Conservation (phyloP, 495 filamentous ascomycete genomes). For the Penicillium coprophilum region DNA sequence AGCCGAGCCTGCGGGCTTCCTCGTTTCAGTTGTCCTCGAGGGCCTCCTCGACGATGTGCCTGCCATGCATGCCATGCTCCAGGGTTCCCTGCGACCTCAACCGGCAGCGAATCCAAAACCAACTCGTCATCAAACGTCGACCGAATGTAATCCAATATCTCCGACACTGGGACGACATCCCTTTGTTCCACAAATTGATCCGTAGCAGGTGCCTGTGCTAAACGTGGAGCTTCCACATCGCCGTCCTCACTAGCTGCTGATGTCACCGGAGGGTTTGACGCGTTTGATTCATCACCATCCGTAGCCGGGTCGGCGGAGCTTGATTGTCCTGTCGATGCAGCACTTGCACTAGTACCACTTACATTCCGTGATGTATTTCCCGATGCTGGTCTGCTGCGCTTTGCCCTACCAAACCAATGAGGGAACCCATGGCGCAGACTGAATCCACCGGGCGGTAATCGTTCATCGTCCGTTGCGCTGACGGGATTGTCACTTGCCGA, state of each 20-base stretch:
- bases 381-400: constrained; percentile 34
- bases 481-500: constrained; percentile 66
- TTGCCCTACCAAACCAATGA: constrained; percentile 68
- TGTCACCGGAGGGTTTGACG: not conserved
- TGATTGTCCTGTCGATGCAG: not conserved
- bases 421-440: constrained; percentile 88
- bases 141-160: constrained; percentile 74
- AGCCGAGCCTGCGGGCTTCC: constrained; percentile 49
- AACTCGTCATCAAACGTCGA: constrained; percentile 74
- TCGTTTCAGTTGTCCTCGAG: constrained; percentile 25
- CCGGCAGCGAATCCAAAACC: constrained; percentile 73
- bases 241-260: constrained; percentile 5
- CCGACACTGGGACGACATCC: constrained; percentile 35
- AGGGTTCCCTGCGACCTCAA: constrained; percentile 80
- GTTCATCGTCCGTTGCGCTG: constrained; percentile 76
- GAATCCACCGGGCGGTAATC: constrained; percentile 83
- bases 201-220: constrained; percentile 19
- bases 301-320: constrained; percentile 3
- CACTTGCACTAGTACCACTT: constrained; percentile 31
- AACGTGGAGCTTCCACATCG: constrained; percentile 9
- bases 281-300: not conserved
- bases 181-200: constrained; percentile 24
- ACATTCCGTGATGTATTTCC: constrained; percentile 36
- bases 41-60: constrained; percentile 53
- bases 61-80: constrained; percentile 92